Evolutionary conservation across 139 green algal genomes (phyloP), one percentile per base, ranked within the genome.

Genomic region (Penium margaritaceum): DNA sequence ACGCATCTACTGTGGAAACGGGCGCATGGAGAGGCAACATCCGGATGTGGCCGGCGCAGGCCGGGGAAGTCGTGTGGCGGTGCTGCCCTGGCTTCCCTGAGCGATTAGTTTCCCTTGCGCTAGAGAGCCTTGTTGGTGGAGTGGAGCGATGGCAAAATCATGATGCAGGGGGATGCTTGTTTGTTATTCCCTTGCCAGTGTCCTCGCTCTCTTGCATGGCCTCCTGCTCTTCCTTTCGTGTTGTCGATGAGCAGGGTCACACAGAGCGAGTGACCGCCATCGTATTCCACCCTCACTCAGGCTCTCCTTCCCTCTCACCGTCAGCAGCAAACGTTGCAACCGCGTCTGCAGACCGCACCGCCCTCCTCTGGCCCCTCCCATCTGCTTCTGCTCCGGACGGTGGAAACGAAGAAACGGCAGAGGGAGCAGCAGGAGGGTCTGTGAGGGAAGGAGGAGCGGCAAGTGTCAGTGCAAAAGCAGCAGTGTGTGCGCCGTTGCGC

Each of bases 231-330:
- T 51, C 41, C 41, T 12, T 85, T 72, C 41, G 65, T 47, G 67
- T 76, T 0, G 85, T 74, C 9, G 84, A 91, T 21, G 65, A 83
- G 17, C 70, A 62, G 39, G 70, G 29, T 5, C 70, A 78, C 67
- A 53, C 84, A 24, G 89, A 96, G 47, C 85, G 93, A 3, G 77
- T 93, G 36, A 96, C 91, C 1, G 88, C 85, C 41, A 64, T 96
- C 5, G 88, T 85, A 0, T 95, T 92, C 88, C 89, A 97, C 76
- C 92, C 92, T n/a, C 78, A 24, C 76, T 76, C 9, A 53, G 35
- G 32, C 41, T 6, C 29, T n/a, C n/a, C n/a, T 14, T 21, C n/a
- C 46, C 27, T 62, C 33, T 15, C 38, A 19, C 7, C 55, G 19
- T 67, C 55, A 5, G 65, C 29, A 14, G 14, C 15, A 14, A 36